Evolutionary conservation across 2,329 filamentous ascomycete genomes (phyloP), one percentile per base, ranked within the genome.

Genomic region (Fulvia fulva): DNA sequence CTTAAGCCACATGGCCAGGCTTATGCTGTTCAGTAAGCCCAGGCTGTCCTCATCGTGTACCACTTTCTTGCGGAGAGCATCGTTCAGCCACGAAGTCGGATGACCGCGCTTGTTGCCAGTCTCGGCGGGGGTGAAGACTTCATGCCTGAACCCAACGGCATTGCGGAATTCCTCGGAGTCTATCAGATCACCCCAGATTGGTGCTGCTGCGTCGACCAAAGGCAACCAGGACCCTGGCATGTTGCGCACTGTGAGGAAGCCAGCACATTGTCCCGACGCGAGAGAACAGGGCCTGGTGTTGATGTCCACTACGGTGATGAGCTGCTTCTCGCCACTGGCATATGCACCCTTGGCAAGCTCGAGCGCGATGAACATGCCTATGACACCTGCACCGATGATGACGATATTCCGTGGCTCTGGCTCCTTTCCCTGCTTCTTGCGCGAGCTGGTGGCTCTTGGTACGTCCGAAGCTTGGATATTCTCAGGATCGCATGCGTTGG

Each of bases 291-390:
- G 51, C 14, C 19, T 45, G 9, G 45, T 43, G 19, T 61, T 55
- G 41, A 64, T 57, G n/a, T 70, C 67, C n/a, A 70, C 54, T 11
- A 70, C 63, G 2, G 60, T 61, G 52, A 70, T 63, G 7, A 43
- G 53, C 32, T 65, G 64, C 1, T 59, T 19, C 34, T 50, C 60
- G 3, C 47, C 51, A 19, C 41, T 52, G 21, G 49, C 21, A 4
- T 43, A 47, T 12, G 56, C 43, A 47, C 56, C 45, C 30, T 53
- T 37, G 2, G 67, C 65, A 12, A 70, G 61, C 59, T 70, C 60
- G 21, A 55, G 57, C 3, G 67, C 67, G n/a, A 65, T 61, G 34
- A 58, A 63, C 5, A 70, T 56, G 16, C 67, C 67, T 12, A 66
- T 51, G 28, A 68, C 56, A 23, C 67, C 67, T 12, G 60, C 65